Evolutionary conservation across 768 basidiomycete genomes (phyloP).

Genomic region (Coprinopsis strossmayeri): DNA sequence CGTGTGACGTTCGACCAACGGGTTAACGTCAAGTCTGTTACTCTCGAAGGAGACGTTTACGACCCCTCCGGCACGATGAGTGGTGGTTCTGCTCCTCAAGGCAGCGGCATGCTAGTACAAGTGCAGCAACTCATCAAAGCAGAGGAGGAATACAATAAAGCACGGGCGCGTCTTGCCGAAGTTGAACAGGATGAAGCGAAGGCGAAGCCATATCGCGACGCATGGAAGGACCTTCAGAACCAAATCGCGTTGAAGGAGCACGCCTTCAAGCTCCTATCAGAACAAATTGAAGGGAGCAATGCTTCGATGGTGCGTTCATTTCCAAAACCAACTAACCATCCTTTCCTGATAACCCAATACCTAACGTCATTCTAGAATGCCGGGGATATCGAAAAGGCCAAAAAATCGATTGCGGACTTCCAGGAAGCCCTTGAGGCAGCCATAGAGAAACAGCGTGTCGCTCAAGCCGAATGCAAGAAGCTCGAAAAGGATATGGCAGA

Average conservation of each 20-base stretch:
- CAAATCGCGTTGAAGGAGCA: constrained; percentile 90
- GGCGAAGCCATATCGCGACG: constrained; percentile 45
- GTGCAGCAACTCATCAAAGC: constrained; percentile 77
- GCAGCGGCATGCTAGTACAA: constrained; percentile 67
- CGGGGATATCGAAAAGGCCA: constrained; percentile 68
- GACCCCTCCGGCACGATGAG: constrained; percentile 93
- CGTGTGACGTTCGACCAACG: constrained; percentile 73
- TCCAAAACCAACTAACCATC: too few species aligned
- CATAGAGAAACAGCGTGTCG: constrained; percentile 69
- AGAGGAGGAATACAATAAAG: constrained; percentile 51
- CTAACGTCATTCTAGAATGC: too few species aligned
- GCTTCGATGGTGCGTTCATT: constrained; percentile 60
- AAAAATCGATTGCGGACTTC: constrained; percentile 55
- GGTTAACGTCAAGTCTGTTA: constrained; percentile 76
- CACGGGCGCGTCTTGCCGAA: constrained; percentile 36
- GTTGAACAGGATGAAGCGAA: constrained; percentile 52
- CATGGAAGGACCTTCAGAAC: constrained; percentile 52
- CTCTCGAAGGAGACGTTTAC: constrained; percentile 91
- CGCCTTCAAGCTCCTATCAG: constrained; percentile 72
- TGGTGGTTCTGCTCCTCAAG: constrained; percentile 81
- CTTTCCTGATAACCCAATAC: too few species aligned
- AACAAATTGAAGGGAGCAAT: constrained; percentile 85
- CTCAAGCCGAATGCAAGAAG: constrained; percentile 73
- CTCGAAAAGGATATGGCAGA: constrained; percentile 97
- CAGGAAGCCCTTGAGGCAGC: constrained; percentile 53